Conservation (phyloP, 129 eudicot genomes). For the Flaveria ramosissima region DNA sequence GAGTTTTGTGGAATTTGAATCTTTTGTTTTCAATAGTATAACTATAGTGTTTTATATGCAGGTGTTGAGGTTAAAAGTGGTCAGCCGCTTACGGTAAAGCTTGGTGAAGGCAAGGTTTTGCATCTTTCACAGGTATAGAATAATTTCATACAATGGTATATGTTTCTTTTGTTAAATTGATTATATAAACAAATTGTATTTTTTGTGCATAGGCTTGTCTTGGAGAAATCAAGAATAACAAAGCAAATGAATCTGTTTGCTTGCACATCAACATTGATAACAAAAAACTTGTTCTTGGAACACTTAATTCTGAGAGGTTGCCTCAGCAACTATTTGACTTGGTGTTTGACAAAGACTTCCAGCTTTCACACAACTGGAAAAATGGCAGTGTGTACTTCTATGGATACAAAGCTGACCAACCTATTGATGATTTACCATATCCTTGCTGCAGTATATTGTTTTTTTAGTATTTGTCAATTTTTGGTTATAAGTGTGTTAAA, state of each 20-base stretch:
- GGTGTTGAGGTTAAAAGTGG: slow-evolving; percentile 83
- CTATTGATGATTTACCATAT: slow-evolving; percentile 61
- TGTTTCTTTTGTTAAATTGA: neutral
- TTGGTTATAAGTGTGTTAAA: neutral
- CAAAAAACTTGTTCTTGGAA: slow-evolving; percentile 76
- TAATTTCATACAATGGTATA: neutral
- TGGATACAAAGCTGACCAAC: slow-evolving; percentile 72
- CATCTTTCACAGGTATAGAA: slow-evolving; percentile 83
- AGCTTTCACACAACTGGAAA: slow-evolving; percentile 78
- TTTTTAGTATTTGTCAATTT: neutral
- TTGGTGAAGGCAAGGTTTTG: slow-evolving; percentile 57
- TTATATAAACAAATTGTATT: neutral
- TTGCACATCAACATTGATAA: slow-evolving; percentile 53
- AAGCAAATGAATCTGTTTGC: slow-evolving; percentile 54
- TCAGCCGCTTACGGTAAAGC: slow-evolving; percentile 45
- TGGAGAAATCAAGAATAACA: slow-evolving; percentile 65
- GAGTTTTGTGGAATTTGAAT: too few relatives aligned
- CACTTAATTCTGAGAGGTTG: slow-evolving; percentile 61
- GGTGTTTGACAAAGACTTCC: slow-evolving; percentile 75
- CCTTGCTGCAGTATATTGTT: slow-evolving; percentile 37
- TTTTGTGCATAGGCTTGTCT: slow-evolving; percentile 58
- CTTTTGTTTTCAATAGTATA: neutral
- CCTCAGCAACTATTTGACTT: slow-evolving; percentile 80
- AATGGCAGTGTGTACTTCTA: slow-evolving; percentile 69
- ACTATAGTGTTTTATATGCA: slow-evolving; percentile 1